A percentile compares a stretch with the other conserved stretches of the same genome.
Conservation (phyloP, 202 grass and related monocot species). For the Miscanthus sacchariflorus region DNA sequence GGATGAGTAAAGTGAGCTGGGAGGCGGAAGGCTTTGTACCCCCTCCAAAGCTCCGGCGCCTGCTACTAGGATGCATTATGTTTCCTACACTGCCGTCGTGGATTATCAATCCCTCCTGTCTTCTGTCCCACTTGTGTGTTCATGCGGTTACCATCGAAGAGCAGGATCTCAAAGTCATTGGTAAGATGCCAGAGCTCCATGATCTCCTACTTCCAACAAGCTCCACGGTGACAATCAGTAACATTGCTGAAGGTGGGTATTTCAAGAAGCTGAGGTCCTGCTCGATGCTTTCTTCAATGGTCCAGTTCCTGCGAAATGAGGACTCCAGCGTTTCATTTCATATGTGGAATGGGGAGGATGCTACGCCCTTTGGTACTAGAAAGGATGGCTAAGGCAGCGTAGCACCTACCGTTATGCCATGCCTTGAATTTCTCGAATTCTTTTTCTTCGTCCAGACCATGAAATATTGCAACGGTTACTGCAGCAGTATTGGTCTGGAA, state of each 20-base stretch:
- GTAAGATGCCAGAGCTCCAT: background rate
- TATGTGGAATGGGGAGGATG: slow-evolving; percentile 16
- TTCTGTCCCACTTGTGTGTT: background rate
- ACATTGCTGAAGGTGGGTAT: background rate
- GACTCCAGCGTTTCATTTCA: background rate
- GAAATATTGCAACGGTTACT: background rate
- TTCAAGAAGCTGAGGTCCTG: slow-evolving; percentile 5
- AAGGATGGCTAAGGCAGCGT: background rate
- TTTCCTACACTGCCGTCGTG: background rate
- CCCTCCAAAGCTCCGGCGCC: background rate
- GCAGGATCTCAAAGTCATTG: background rate
- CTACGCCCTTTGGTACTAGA: background rate
- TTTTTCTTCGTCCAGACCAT: background rate
- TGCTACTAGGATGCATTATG: background rate
- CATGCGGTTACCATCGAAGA: background rate
- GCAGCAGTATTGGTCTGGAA: background rate
- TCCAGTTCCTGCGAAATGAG: background rate
- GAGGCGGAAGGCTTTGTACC: background rate
- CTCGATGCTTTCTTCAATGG: slow-evolving; percentile 1
- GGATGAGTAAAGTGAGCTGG: background rate
- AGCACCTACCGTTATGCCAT: background rate
- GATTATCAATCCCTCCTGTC: background rate
- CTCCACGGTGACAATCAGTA: background rate
- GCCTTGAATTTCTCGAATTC: slow-evolving; percentile 11
- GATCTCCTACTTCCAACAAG: background rate